These are phyloP conservation scores for Nissolia schottii DNA, from an alignment of 306 rosid species.

Conservation along the genomic window DNA sequence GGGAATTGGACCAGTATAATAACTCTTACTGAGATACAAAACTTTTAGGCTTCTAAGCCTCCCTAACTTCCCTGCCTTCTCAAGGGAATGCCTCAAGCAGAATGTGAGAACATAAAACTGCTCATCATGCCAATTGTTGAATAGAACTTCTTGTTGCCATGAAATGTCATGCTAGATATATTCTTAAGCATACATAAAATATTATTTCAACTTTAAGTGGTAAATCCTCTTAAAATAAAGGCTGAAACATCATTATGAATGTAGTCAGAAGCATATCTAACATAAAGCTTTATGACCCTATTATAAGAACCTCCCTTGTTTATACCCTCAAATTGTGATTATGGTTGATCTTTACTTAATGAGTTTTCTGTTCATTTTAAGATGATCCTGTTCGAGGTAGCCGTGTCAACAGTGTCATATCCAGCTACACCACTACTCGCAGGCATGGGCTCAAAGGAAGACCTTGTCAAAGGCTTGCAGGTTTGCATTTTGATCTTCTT, in stretches of 20 bases:
- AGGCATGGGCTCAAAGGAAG: conserved; percentile 72
- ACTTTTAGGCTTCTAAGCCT: neutral
- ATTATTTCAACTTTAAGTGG: too few species aligned
- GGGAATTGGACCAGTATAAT: conserved; percentile 6
- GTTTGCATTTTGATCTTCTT: conserved; percentile 20
- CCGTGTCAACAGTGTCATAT: conserved; percentile 65
- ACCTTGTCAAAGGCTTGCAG: conserved; percentile 60
- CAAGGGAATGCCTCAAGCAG: conserved; percentile 67
- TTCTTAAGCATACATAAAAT: too few species aligned
- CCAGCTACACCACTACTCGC: conserved; percentile 67
- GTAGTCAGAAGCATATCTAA: too few species aligned
- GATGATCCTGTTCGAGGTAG: conserved; percentile 39
- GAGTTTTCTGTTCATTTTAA: neutral
- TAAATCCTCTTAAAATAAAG: too few species aligned
- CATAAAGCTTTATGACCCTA: too few species aligned
- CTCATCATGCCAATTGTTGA: neutral
- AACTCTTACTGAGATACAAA: neutral
- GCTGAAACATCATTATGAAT: too few species aligned
- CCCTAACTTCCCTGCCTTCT: conserved; percentile 56
- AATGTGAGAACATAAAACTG: conserved; percentile 34
- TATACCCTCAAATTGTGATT: neutral
- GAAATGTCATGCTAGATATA: too few species aligned
- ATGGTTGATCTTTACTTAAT: neutral
- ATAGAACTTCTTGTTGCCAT: too few species aligned
- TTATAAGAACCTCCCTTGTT: too few species aligned